A percentile compares a stretch with the other conserved stretches of the same genome.
phyloP scores from a whole-genome alignment of 495 filamentous ascomycete genomes.

The Parachaetomium inaequale region DNA sequence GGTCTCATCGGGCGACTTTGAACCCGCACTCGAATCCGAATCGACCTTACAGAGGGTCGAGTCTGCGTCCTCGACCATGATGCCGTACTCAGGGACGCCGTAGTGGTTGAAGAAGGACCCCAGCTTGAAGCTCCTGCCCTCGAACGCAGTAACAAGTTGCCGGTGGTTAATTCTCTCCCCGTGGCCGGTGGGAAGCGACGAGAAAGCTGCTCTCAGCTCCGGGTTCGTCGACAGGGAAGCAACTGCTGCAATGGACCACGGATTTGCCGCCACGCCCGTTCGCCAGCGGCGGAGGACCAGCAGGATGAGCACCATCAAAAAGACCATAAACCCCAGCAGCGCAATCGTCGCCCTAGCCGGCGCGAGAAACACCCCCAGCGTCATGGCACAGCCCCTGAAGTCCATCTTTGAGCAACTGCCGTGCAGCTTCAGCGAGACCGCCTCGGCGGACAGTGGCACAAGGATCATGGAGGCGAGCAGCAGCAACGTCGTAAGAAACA shows the following conservation, averaged over 20 bases:
- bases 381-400: neutral
- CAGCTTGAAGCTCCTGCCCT: neutral
- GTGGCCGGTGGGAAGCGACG: neutral
- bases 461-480: neutral
- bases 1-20: neutral
- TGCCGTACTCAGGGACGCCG: neutral
- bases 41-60: neutral
- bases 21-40: neutral
- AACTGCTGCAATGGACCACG: neutral
- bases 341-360: neutral
- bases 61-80: neutral
- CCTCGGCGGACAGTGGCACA: neutral
- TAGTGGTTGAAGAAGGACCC: neutral
- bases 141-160: neutral
- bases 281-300: neutral
- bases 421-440: neutral
- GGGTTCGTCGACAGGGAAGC: neutral
- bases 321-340: neutral
- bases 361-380: neutral
- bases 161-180: neutral
- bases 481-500: neutral
- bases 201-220: neutral
- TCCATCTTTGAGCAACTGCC: neutral
- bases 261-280: neutral
- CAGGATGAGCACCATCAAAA: neutral